These are phyloP conservation scores for Plasmodium vivax DNA, from an alignment of 169 alveolate species.

Conservation along the genomic window DNA sequence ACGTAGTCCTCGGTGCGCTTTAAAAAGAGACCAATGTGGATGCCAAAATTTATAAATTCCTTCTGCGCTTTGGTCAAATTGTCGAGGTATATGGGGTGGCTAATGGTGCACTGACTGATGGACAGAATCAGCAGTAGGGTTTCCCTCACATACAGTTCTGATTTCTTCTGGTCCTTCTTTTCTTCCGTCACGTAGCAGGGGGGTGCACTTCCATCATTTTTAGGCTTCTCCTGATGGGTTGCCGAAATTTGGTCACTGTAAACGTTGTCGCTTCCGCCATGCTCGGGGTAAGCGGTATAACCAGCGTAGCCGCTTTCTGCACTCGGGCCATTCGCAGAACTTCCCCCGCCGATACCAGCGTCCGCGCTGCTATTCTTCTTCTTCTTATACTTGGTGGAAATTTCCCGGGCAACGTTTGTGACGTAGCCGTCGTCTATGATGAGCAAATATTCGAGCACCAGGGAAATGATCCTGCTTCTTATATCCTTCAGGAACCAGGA, in stretches of 20 bases:
- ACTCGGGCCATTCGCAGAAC: background rate
- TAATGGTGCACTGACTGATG: constrained; percentile 81
- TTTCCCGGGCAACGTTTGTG: constrained; percentile 58
- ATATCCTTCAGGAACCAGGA: constrained; percentile 88
- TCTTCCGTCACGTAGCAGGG: constrained; percentile 17
- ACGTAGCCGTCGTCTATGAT: constrained; percentile 81
- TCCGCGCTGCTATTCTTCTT: background rate
- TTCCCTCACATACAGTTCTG: constrained; percentile 77
- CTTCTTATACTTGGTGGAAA: constrained; percentile 12
- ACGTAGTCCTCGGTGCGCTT: constrained; percentile 46
- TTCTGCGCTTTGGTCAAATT: constrained; percentile 83
- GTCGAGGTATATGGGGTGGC: constrained; percentile 80
- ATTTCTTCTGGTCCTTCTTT: constrained; percentile 55
- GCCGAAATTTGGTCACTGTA: background rate
- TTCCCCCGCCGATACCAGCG: background rate
- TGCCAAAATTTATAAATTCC: constrained; percentile 80
- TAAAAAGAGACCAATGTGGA: constrained; percentile 84
- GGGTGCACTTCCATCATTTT: background rate
- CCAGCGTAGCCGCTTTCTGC: background rate
- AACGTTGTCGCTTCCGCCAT: background rate
- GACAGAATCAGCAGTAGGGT: constrained; percentile 80
- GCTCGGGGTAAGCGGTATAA: background rate
- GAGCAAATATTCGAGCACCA: constrained; percentile 80
- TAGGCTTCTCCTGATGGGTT: background rate
- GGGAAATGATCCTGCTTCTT: constrained; percentile 81